Evolutionary conservation across 352 stramenopile genomes (phyloP).

Genomic region (Phytophthora citricola): DNA sequence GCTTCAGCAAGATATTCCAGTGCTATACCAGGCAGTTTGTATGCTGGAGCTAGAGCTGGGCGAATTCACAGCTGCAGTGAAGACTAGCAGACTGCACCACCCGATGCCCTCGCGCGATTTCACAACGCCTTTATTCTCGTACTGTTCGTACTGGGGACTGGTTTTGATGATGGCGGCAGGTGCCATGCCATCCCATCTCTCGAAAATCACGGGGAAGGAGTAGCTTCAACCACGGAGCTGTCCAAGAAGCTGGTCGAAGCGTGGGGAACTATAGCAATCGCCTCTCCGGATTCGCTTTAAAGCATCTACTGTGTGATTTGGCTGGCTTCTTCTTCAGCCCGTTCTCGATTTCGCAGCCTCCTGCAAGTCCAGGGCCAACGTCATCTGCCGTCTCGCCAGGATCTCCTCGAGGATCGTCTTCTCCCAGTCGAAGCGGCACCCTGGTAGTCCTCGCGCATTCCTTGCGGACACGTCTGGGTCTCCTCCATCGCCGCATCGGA

Average conservation of each 20-base stretch:
- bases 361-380: constrained; percentile 20
- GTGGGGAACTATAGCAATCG: constrained; percentile 68
- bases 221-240: constrained; percentile 25
- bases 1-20: constrained; percentile 70
- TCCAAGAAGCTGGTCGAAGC: constrained; percentile 56
- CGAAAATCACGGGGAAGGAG: constrained; percentile 57
- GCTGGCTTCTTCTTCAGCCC: constrained; percentile 67
- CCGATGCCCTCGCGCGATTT: constrained; percentile 32
- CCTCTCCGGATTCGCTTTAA: constrained; percentile 54
- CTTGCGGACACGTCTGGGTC: constrained; percentile 23
- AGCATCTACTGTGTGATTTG: constrained; percentile 69
- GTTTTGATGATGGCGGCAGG: constrained; percentile 56
- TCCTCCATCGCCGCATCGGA: constrained; percentile 33
- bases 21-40: constrained; percentile 63
- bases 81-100: constrained; percentile 70
- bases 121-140: constrained; percentile 49
- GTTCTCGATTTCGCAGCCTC: constrained; percentile 35
- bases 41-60: constrained; percentile 63
- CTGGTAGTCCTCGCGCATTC: constrained; percentile 31
- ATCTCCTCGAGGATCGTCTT: constrained; percentile 24
- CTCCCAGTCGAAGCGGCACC: constrained; percentile 25
- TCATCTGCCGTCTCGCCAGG: constrained; percentile 7
- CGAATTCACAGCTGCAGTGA: constrained; percentile 67
- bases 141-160: constrained; percentile 81
- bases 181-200: constrained; percentile 66